Evolutionary conservation across 305 asterid species (phyloP), one percentile per base, ranked within the genome.

Genomic region (Solanum aculeatissimum): DNA sequence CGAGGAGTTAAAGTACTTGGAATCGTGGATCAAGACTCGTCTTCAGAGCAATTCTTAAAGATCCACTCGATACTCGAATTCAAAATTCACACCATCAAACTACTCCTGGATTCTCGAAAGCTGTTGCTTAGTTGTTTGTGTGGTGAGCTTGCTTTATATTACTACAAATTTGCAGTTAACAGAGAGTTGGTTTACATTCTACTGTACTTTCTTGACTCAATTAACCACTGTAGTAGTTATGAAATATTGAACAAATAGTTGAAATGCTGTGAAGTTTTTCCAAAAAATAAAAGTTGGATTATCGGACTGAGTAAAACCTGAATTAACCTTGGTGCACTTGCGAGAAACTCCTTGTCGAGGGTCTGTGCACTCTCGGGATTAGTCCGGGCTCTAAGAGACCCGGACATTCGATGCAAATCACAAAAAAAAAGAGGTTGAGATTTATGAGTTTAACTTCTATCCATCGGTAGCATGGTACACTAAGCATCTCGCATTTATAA

Each of bases 1-100:
- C 2, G 95, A 92, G 81, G 98, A 95, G 93, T 92, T 95, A 62
- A 83, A 58, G 63, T 62, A 84, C 85, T 81, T 92, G 83, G 95
- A 91, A 89, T 89, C 96, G 13, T 95, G 97, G 98, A 95, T 94
- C 91, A 91, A 88, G 89, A 83, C 94, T 70, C 94, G 88, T 62
- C 91, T 92, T 66, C 93, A 87, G 75, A 89, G 92, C 88, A 90
- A 95, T 29, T 91, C 95, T 21, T 93, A 35, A 85, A 82, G 29
- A 78, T 62, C 63, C 0, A 29, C 8, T 1, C 9, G 78, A 27
- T 63, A 63, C 6, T 82, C 4, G 32, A 82, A 15, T 63, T 63
- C 53, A 1, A 51, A 58, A 42, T 83, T 40, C 81, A 49, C 13
- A 21, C 62, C 9, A 0, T 32, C 43, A 19, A 70, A 38, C 29